A percentile compares a stretch with the other conserved stretches of the same genome.
phyloP scores from a whole-genome alignment of 2,329 filamentous ascomycete genomes.

The Diaporthe sp. region DNA sequence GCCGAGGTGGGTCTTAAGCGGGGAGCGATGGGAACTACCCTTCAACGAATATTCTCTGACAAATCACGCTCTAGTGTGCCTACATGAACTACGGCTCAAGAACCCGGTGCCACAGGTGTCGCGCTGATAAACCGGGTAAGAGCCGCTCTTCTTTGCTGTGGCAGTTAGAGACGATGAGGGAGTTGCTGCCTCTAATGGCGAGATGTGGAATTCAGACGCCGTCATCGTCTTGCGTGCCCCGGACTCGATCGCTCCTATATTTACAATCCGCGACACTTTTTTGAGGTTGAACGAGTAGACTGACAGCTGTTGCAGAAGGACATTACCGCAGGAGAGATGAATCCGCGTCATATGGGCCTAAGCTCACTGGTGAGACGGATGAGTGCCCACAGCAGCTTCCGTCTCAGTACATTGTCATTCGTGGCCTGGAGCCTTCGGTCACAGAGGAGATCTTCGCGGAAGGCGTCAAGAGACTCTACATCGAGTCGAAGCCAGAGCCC shows the following conservation, averaged over 20 bases:
- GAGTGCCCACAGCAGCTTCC: conserved; percentile 63
- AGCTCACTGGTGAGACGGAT: conserved; percentile 58
- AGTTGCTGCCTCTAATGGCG: too few relatives aligned
- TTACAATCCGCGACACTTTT: neutral
- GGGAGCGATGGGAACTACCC: neutral
- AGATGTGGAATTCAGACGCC: neutral
- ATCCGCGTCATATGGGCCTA: conserved; percentile 47
- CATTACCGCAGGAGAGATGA: conserved; percentile 40
- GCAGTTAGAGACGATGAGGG: neutral
- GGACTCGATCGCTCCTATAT: neutral
- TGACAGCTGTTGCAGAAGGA: conserved; percentile 34
- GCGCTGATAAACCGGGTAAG: conserved; percentile 65
- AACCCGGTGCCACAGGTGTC: conserved; percentile 69
- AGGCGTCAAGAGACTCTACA: conserved; percentile 79
- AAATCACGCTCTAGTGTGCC: conserved; percentile 57
- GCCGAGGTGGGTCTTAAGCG: conserved; percentile 45
- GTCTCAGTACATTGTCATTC: conserved; percentile 82
- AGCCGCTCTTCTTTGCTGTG: conserved; percentile 18
- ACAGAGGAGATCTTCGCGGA: conserved; percentile 80
- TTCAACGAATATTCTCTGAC: neutral
- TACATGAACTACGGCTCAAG: conserved; percentile 69
- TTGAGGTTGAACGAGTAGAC: too few relatives aligned
- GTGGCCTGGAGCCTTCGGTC: conserved; percentile 77
- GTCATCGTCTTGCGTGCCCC: neutral
- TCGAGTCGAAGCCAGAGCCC: conserved; percentile 60